Evolutionary conservation across 768 basidiomycete genomes (phyloP), one percentile per base, ranked within the genome.

Genomic region (Rhizopogon sp.): DNA sequence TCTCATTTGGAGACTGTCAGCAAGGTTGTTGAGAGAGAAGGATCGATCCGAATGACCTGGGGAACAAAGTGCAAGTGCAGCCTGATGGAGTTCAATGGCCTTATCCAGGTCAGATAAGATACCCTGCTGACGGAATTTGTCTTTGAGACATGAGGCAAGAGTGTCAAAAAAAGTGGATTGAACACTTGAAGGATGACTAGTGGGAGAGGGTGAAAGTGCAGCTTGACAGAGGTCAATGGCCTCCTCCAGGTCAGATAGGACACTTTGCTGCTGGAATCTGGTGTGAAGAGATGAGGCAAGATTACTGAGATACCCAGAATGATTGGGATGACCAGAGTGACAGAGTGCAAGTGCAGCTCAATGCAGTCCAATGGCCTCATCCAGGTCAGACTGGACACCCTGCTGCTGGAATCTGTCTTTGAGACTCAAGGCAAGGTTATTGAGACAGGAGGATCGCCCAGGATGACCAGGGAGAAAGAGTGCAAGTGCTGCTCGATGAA

Each of bases 11-110:
- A 65, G 42, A 8, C 56, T 49, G 50, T 39, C 39, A 2, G 56
- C 60, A 17, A 64, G 59, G 49, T 62, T 61, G 43, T 43, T 46
- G 29, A 62, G 55, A 22, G 37, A 52, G 35, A 51, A 1, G 44
- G 53, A 33, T 20, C 22, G 31, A 17, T 17, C 22, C 9, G 17
- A 28, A 40, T 52, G 50, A 3, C 25, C 39, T 20, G 37, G 39
- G 2, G 61, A 39, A 50, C 1, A n/a, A 11, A 37, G 47, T 7
- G 5, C 0, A 1, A 50, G 33, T 50, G 9, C 47, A 20, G 28
- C 17, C 3, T 6, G 33, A 50, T 50, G 22, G 22, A 35, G 39
- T 4, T 37, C 20, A 47, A 62, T 60, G 10, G 53, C 61, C 17
- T 60, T 50, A n/a, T 64, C 44, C 28, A 64, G 39, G 42, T 64